Evolutionary conservation across 2,329 filamentous ascomycete genomes (phyloP).

Genomic region (Sordariomycetes sp.): DNA sequence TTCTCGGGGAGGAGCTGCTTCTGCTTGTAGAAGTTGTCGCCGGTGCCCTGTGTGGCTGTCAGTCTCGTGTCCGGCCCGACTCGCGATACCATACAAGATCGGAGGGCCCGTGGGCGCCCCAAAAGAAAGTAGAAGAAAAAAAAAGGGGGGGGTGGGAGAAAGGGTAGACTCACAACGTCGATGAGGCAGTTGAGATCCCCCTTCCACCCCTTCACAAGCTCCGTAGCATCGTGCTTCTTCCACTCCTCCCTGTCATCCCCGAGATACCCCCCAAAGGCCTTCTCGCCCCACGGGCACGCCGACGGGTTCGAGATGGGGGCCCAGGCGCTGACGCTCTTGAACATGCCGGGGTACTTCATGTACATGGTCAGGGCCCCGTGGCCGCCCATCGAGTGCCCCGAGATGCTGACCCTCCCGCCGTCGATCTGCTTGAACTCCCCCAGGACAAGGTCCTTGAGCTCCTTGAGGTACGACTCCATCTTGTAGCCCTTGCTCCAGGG

Average conservation of each 20-base stretch:
- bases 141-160: not conserved
- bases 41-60: slow-evolving; percentile 56
- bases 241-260: slow-evolving; percentile 65
- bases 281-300: slow-evolving; percentile 85
- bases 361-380: slow-evolving; percentile 90
- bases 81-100: too few species aligned
- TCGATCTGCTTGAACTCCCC: slow-evolving; percentile 60
- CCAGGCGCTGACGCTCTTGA: slow-evolving; percentile 80
- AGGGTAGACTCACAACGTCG: slow-evolving; percentile 57
- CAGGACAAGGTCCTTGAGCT: slow-evolving; percentile 73
- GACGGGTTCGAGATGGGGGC: slow-evolving; percentile 81
- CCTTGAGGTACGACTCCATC: slow-evolving; percentile 90
- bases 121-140: too few species aligned
- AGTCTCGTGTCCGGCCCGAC: too few species aligned
- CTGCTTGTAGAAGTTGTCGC: slow-evolving; percentile 94
- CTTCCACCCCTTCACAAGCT: slow-evolving; percentile 68
- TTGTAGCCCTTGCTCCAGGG: slow-evolving; percentile 72
- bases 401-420: slow-evolving; percentile 59
- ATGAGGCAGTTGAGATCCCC: slow-evolving; percentile 64
- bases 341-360: slow-evolving; percentile 81
- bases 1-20: slow-evolving; percentile 90
- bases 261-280: slow-evolving; percentile 87
- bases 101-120: too few species aligned
- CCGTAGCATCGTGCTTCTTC: slow-evolving; percentile 84
- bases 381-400: slow-evolving; percentile 93